phyloP scores from a whole-genome alignment of 768 basidiomycete genomes.

The Neoboletus magnificus region DNA sequence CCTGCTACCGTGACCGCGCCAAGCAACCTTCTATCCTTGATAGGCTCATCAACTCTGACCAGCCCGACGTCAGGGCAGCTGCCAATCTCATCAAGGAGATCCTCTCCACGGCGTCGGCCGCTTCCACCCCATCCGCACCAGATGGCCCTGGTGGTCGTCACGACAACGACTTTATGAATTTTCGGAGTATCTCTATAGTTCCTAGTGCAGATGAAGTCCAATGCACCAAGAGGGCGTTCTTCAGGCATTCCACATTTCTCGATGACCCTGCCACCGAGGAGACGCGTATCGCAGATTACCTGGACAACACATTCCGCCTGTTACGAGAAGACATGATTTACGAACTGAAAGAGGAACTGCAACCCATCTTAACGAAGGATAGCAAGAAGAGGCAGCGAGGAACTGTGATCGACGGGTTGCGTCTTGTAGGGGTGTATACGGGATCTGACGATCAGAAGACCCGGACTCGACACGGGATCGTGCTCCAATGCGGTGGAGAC shows the following conservation, averaged over 20 bases:
- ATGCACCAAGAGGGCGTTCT: slow-evolving; percentile 44
- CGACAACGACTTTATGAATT: slow-evolving; percentile 64
- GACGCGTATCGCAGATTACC: slow-evolving; percentile 43
- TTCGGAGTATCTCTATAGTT: slow-evolving; percentile 57
- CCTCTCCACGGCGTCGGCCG: slow-evolving; percentile 25
- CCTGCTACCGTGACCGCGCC: slow-evolving; percentile 39
- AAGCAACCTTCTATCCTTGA: slow-evolving; percentile 30
- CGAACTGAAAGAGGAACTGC: slow-evolving; percentile 55
- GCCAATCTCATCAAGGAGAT: slow-evolving; percentile 42
- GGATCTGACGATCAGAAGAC: slow-evolving; percentile 23
- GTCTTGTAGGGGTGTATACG: slow-evolving; percentile 35
- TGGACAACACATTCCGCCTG: slow-evolving; percentile 69
- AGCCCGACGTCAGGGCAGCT: slow-evolving; percentile 24
- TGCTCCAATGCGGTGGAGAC: slow-evolving; percentile 36
- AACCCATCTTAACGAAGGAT: slow-evolving; percentile 38
- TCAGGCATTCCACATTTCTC: slow-evolving; percentile 42
- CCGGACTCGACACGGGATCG: slow-evolving; percentile 42
- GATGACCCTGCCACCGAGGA: slow-evolving; percentile 41
- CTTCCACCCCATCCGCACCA: slow-evolving; percentile 14
- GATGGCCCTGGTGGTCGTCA: slow-evolving; percentile 60
- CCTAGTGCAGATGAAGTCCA: slow-evolving; percentile 59
- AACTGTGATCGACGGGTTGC: slow-evolving; percentile 37
- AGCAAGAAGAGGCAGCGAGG: slow-evolving; percentile 37
- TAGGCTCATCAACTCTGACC: slow-evolving; percentile 23
- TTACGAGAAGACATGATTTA: slow-evolving; percentile 61